phyloP scores from a whole-genome alignment of 768 basidiomycete species.

The Dictyophora rubrovolvata region DNA sequence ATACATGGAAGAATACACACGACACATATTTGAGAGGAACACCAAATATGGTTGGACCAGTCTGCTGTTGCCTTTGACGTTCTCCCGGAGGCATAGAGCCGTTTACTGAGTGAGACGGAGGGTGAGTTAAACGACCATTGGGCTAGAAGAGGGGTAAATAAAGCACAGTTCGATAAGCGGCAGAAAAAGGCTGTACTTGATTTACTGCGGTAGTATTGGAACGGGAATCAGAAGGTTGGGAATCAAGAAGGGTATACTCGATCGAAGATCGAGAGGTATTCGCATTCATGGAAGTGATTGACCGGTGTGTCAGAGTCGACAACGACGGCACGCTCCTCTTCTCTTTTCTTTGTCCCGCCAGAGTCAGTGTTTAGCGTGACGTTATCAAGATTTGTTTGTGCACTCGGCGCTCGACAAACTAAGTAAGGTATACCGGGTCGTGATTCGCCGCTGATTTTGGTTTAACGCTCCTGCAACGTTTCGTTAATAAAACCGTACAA shows the following conservation, averaged over 20 bases:
- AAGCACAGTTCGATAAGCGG: background rate
- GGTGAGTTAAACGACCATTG: background rate
- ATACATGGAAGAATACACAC: constrained; percentile 35
- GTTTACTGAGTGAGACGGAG: background rate
- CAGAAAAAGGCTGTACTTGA: background rate
- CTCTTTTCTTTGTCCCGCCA: background rate
- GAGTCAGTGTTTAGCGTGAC: background rate
- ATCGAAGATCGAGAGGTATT: background rate
- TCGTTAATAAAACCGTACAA: no score
- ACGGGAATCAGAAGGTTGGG: background rate
- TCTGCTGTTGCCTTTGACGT: constrained; percentile 22
- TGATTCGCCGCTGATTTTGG: no score
- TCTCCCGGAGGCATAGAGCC: constrained; percentile 12
- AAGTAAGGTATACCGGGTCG: no score
- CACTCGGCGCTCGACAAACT: background rate
- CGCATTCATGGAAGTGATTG: background rate
- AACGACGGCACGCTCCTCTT: background rate
- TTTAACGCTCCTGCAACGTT: no score
- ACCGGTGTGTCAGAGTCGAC: background rate
- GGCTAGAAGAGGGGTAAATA: background rate
- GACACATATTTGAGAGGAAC: constrained; percentile 74
- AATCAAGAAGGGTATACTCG: background rate
- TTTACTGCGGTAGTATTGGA: background rate
- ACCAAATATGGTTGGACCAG: constrained; percentile 51
- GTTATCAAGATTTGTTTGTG: background rate